These are phyloP conservation scores for Reticulascus tulasneorum DNA, from an alignment of 2,329 filamentous ascomycete species.

Conservation along the genomic window DNA sequence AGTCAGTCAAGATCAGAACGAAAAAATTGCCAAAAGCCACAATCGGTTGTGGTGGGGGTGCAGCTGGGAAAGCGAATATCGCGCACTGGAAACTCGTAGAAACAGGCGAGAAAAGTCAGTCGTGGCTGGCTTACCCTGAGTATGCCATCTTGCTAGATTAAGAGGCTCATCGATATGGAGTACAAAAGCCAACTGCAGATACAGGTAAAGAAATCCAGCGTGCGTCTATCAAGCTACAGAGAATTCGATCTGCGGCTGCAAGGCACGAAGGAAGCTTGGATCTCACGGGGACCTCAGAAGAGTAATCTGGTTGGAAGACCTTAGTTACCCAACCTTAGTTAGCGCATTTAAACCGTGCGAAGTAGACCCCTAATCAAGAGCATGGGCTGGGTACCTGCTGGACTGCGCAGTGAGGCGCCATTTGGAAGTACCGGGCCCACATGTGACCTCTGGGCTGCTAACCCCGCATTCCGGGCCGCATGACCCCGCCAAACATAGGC, in stretches of 20 bases:
- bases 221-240: slow-evolving; percentile 12
- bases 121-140: slow-evolving; percentile 17
- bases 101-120: background rate
- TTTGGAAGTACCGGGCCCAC: slow-evolving; percentile 12
- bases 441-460: slow-evolving; percentile 14
- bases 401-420: background rate
- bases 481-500: slow-evolving; percentile 22
- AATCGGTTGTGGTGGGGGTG: too few species aligned
- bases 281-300: too few species aligned
- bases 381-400: too few species aligned
- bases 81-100: slow-evolving; percentile 7
- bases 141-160: slow-evolving; percentile 19
- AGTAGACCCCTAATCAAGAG: too few species aligned
- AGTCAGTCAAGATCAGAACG: too few species aligned
- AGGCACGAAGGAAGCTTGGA: slow-evolving; percentile 11
- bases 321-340: too few species aligned
- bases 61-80: slow-evolving; percentile 5
- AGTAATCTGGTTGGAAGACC: too few species aligned
- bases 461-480: slow-evolving; percentile 24
- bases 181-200: slow-evolving; percentile 1
- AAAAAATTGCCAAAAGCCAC: too few species aligned
- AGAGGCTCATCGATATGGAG: slow-evolving; percentile 3
- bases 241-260: slow-evolving; percentile 15
- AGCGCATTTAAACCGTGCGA: too few species aligned
- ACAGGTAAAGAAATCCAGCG: slow-evolving; percentile 7